These are phyloP conservation scores for Sergeia podlipaevii DNA, from an alignment of 208 protist genomes.

Conservation along the genomic window DNA sequence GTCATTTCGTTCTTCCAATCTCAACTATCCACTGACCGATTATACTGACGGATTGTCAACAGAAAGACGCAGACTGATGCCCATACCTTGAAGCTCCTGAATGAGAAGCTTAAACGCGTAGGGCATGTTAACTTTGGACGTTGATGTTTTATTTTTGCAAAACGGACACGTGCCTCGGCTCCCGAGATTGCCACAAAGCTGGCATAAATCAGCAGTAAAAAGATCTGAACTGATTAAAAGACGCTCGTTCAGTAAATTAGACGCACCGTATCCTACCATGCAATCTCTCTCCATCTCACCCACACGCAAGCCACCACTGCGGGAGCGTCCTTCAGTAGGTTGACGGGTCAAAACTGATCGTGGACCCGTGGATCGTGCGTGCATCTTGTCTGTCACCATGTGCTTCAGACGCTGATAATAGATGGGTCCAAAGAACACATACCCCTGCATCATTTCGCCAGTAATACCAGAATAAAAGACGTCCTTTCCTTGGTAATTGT, in stretches of 20 bases:
- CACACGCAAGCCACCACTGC: slow-evolving; percentile 98
- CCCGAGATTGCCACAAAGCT: slow-evolving; percentile 88
- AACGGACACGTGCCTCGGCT: slow-evolving; percentile 93
- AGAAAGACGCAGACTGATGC: slow-evolving; percentile 83
- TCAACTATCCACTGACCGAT: too few relatives aligned
- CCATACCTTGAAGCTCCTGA: slow-evolving; percentile 99
- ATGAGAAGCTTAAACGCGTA: slow-evolving; percentile 99
- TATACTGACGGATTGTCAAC: too few relatives aligned
- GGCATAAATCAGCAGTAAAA: slow-evolving; percentile 96
- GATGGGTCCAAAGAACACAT: slow-evolving; percentile 99
- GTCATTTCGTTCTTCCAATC: too few relatives aligned
- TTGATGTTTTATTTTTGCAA: slow-evolving; percentile 86
- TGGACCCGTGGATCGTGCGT: slow-evolving; percentile 95
- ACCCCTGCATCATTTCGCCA: slow-evolving; percentile 96
- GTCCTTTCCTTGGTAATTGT: slow-evolving; percentile 99
- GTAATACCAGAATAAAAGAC: slow-evolving; percentile 96
- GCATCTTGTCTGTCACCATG: slow-evolving; percentile 99
- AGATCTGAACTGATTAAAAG: slow-evolving; percentile 97
- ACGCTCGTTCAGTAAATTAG: slow-evolving; percentile 96
- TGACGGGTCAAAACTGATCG: slow-evolving; percentile 97
- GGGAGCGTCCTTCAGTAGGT: slow-evolving; percentile 98
- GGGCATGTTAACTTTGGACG: slow-evolving; percentile 95
- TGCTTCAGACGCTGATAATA: slow-evolving; percentile 99
- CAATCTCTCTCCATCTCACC: slow-evolving; percentile 99
- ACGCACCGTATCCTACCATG: slow-evolving; percentile 96